These are phyloP conservation scores for Astrocystis sublimbata DNA, from an alignment of 495 filamentous ascomycete species.

Conservation along the genomic window DNA sequence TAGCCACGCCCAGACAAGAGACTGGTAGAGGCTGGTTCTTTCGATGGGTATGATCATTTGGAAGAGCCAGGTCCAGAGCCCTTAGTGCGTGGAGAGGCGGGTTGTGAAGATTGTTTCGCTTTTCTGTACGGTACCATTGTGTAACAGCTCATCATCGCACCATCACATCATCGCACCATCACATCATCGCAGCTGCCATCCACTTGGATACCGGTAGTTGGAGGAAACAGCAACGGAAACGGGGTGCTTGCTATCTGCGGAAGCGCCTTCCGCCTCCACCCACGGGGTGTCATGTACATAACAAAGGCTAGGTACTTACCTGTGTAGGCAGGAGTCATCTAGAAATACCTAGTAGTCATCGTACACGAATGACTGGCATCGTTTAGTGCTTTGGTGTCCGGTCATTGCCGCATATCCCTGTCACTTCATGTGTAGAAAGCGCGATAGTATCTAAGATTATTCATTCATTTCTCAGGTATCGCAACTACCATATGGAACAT, in stretches of 20 bases:
- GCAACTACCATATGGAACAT: background rate
- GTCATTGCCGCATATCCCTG: background rate
- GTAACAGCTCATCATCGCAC: too few species aligned
- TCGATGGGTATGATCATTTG: background rate
- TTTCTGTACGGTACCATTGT: too few species aligned
- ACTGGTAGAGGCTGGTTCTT: background rate
- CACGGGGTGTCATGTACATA: too few species aligned
- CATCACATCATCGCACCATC: too few species aligned
- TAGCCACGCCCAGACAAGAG: slow-evolving; percentile 4
- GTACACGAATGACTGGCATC: too few species aligned
- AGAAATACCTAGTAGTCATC: too few species aligned
- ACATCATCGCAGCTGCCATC: background rate
- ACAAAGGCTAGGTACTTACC: background rate
- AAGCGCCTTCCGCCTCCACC: too few species aligned
- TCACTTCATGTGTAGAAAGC: background rate
- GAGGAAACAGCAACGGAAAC: background rate
- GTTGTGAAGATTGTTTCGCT: background rate
- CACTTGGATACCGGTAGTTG: background rate
- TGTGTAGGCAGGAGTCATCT: slow-evolving; percentile 4
- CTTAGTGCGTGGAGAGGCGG: background rate
- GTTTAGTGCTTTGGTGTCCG: background rate
- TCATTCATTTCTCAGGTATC: slow-evolving; percentile 6
- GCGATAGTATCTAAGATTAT: background rate
- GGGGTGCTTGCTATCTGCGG: too few species aligned
- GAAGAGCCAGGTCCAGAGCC: background rate